Base-by-base conservation (phyloP, 371 early-diverging fungal species). In the Mucor velutinosus region DNA sequence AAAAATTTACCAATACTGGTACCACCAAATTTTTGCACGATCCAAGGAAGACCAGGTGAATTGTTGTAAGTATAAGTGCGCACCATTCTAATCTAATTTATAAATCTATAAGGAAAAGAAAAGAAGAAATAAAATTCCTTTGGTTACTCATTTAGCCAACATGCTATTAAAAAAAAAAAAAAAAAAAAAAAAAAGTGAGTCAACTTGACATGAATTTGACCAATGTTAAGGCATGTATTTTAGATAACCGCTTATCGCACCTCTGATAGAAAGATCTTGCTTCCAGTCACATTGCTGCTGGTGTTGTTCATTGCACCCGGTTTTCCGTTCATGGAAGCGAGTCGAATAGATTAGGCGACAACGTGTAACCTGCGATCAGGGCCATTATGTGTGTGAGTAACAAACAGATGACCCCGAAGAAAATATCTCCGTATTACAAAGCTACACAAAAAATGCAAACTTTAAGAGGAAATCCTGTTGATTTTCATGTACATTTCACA, bases 1-100 rank as follows among this genome's bases (percentile, higher is more conserved):
- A 87, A 64, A 68, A 90, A 94, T 79, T 94, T 94, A 64, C 95
- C 94, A 41, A 95, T 86, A 72, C 93, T 92, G 43, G 95, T 95
- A 35, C 95, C 94, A 59, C 95, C 95, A 80, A 92, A 95, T 82
- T 95, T 95, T 74, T 92, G 90, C 32, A 94, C 93, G 33, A 91
- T 72, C 89, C 90, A 92, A 56, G 88, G 89, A 27, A 78, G 69
- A 11, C 69, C 67, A 25, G 82, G 66, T 0, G 58, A 61, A 29
- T 80, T 78, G 29, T 60, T 67, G 33, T 62, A 75, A 23, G 65
- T 57, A 30, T 33, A 70, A 35, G 66, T 37, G 59, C 65, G 67
- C 32, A 49, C 64, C 73, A 69, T 73, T 37, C 4, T 62, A 27
- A 12, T 47, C 33, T 32, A 19, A 32, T 23, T 21, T 29, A 45